Evolutionary conservation across 2,329 filamentous ascomycete genomes (phyloP).

Genomic region (Calonectria leucothoes): DNA sequence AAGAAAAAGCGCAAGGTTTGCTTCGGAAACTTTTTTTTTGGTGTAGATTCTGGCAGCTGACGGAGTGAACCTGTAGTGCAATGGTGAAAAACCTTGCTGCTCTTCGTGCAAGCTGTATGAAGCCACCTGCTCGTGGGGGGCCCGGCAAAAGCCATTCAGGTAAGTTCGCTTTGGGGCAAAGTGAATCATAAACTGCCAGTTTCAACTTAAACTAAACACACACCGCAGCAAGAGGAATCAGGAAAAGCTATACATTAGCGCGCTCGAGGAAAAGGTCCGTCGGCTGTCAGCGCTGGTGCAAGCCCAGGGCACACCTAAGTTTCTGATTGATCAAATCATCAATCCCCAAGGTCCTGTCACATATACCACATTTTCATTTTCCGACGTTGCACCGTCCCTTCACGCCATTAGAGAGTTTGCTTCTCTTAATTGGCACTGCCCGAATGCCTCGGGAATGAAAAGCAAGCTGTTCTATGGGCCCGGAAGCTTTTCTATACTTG

Average conservation of each 20-base stretch:
- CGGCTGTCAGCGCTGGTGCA: neutral
- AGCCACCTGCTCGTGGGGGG: neutral
- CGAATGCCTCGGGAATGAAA: neutral
- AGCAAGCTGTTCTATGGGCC: neutral
- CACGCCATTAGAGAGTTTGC: neutral
- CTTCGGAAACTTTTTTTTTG: fast-evolving
- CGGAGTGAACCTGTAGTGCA: neutral
- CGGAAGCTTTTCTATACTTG: neutral
- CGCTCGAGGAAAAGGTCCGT: neutral
- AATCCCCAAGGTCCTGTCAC: neutral
- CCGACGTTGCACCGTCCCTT: neutral
- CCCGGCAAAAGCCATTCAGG: neutral
- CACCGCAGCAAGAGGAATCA: neutral
- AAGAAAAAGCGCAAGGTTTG: neutral
- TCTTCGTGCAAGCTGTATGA: neutral
- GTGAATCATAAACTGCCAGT: too few species aligned
- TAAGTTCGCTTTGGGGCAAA: neutral
- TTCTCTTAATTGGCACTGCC: neutral
- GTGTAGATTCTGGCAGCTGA: neutral
- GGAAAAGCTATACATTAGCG: neutral
- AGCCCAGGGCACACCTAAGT: neutral
- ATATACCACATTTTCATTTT: neutral
- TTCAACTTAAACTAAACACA: neutral
- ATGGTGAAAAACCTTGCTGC: neutral
- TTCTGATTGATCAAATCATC: too few species aligned